Evolutionary conservation across 305 asterid species (phyloP).

Genomic region (Solanum aculeatissimum): DNA sequence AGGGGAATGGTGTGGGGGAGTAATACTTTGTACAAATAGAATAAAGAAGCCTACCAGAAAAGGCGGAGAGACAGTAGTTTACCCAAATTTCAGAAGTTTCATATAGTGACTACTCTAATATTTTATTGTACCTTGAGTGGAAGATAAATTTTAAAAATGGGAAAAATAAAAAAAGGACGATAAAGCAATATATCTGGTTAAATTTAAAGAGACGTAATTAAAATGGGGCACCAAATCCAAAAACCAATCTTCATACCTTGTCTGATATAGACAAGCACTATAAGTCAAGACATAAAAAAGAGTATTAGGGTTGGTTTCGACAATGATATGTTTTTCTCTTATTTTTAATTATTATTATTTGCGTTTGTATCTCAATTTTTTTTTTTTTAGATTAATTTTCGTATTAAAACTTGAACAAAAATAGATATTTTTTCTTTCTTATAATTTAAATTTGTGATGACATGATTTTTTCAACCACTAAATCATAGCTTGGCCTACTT

Average conservation of each 20-base stretch:
- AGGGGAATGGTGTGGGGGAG: too few species aligned
- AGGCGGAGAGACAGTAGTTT: neutral
- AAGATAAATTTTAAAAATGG: neutral
- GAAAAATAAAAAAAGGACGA: neutral
- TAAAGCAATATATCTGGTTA: neutral
- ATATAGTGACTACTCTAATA: neutral
- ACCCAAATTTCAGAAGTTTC: neutral
- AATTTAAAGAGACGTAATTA: neutral
- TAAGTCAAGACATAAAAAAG: neutral
- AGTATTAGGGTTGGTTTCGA: neutral
- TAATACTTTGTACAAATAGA: neutral
- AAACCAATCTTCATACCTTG: neutral
- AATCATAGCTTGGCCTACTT: neutral
- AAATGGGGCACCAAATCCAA: neutral
- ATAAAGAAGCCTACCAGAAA: neutral
- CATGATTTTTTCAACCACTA: neutral
- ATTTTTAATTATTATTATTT: too few species aligned
- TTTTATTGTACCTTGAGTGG: neutral
- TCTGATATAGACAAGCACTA: slow-evolving; percentile 4
- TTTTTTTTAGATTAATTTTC: too few species aligned
- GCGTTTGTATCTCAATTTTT: too few species aligned
- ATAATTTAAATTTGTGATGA: neutral
- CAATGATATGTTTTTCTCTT: neutral
- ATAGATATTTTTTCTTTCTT: neutral
- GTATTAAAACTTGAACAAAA: too few species aligned